A percentile compares a stretch with the other conserved stretches of the same genome.
phyloP scores from a whole-genome alignment of 139 green algal genomes.

The Closterium sp. region DNA sequence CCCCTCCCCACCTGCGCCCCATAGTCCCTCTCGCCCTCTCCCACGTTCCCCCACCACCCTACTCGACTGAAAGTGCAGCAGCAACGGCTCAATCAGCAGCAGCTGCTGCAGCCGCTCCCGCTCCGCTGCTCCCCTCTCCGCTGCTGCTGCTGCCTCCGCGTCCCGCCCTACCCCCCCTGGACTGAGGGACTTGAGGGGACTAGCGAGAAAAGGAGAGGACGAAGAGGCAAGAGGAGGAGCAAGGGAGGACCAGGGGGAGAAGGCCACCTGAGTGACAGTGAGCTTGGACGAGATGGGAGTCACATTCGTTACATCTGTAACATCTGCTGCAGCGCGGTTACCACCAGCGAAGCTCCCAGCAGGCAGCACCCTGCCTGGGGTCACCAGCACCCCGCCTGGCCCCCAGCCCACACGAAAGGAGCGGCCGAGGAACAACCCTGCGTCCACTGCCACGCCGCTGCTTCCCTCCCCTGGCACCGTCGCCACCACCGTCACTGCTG shows the following conservation, averaged over 20 bases:
- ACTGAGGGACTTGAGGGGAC: not conserved
- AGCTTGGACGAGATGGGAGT: not conserved
- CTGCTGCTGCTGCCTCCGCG: not conserved
- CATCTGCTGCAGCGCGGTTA: not conserved
- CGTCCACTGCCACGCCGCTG: slow-evolving; percentile 52
- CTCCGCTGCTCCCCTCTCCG: not conserved
- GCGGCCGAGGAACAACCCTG: slow-evolving; percentile 64
- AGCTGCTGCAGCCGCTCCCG: not conserved
- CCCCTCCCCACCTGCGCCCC: not conserved
- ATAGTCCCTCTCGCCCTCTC: not conserved
- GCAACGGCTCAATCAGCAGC: slow-evolving; percentile 13
- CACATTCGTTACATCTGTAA: not conserved
- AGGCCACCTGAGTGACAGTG: not conserved
- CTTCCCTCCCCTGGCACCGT: not conserved
- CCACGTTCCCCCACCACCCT: not conserved
- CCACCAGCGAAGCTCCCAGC: not conserved
- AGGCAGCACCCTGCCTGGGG: slow-evolving; percentile 3
- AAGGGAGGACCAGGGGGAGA: not conserved
- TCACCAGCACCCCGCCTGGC: slow-evolving; percentile 63
- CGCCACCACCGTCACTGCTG: not conserved
- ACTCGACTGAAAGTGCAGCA: slow-evolving; percentile 39
- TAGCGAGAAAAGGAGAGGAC: not conserved
- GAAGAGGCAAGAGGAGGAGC: not conserved
- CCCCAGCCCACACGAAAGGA: slow-evolving; percentile 77
- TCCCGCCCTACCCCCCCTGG: not conserved